phyloP scores from a whole-genome alignment of 306 rosid genomes.

The Dalbergia cultrata region DNA sequence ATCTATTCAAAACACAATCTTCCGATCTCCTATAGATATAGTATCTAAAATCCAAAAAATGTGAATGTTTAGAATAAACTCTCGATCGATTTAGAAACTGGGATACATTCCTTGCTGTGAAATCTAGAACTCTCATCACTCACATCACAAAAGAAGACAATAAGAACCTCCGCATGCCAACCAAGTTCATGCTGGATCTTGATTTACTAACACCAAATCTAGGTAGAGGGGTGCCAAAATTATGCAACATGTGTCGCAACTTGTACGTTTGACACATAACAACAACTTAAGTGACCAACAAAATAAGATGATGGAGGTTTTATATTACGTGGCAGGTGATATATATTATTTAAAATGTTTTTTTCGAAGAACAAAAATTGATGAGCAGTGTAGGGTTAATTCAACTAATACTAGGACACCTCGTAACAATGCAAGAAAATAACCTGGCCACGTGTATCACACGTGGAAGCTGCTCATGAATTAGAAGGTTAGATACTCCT shows the following conservation, averaged over 20 bases:
- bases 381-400: conserved; percentile 6
- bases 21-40: background rate
- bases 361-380: background rate
- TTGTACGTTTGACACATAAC: background rate
- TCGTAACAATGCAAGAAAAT: background rate
- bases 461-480: conserved; percentile 32
- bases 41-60: background rate
- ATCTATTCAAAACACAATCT: background rate
- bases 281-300: background rate
- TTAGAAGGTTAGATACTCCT: background rate
- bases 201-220: background rate
- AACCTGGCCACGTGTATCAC: conserved; percentile 17
- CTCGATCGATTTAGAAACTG: background rate
- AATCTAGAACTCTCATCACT: background rate
- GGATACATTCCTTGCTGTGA: background rate
- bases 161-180: background rate
- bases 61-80: background rate
- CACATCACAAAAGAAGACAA: background rate
- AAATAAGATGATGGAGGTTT: background rate
- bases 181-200: background rate
- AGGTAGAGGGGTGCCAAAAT: background rate
- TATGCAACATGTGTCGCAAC: background rate
- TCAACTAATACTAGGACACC: conserved; percentile 2
- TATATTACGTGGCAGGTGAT: background rate
- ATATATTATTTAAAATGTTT: background rate